Evolutionary conservation across 176 grass and related monocot species (phyloP).

Genomic region (Carex parvula): DNA sequence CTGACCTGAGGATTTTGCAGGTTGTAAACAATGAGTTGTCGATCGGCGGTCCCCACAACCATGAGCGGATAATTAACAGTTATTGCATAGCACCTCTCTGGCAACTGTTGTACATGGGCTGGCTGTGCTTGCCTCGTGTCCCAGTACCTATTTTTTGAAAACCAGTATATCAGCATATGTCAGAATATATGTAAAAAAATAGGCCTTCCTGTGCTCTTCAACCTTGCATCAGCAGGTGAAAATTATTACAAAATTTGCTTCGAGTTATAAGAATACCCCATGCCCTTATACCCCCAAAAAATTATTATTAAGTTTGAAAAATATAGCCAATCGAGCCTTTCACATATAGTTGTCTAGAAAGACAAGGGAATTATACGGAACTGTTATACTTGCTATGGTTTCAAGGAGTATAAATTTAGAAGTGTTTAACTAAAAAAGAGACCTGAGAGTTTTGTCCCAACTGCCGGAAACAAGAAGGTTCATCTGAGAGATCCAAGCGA

Average conservation of each 20-base stretch:
- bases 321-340: not conserved
- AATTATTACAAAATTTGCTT: not conserved
- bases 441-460: slow-evolving; percentile 95
- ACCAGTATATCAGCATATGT: not conserved
- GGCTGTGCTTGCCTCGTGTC: slow-evolving; percentile 83
- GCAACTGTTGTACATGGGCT: slow-evolving; percentile 81
- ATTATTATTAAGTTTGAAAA: not conserved
- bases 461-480: slow-evolving; percentile 87
- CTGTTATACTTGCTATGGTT: not conserved
- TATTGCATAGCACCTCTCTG: slow-evolving; percentile 73
- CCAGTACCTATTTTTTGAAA: slow-evolving; percentile 59
- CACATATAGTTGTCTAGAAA: not conserved
- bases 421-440: not conserved
- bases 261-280: not conserved
- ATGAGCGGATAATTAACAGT: slow-evolving; percentile 89
- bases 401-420: too few species aligned
- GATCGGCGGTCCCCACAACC: slow-evolving; percentile 93
- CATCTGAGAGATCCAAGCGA: slow-evolving; percentile 87
- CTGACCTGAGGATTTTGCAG: slow-evolving; percentile 89
- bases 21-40: slow-evolving; percentile 82
- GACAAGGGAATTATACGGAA: not conserved
- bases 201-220: not conserved
- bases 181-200: not conserved
- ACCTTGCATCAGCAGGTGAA: not conserved
- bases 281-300: not conserved